phyloP scores from a whole-genome alignment of 2,329 filamentous ascomycete genomes.

The Fusarium coicis region DNA sequence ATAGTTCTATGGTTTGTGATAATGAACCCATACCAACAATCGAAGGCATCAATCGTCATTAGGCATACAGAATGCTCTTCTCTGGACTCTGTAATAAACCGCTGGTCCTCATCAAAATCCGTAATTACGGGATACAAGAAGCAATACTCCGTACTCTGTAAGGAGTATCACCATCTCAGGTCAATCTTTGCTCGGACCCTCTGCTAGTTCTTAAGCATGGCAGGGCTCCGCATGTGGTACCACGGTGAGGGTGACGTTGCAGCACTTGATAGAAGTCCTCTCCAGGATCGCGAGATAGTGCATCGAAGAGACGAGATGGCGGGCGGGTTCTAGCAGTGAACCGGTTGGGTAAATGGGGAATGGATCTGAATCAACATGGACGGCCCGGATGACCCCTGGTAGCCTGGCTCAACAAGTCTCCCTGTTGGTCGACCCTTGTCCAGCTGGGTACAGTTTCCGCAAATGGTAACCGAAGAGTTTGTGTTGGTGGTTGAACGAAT shows the following conservation, averaged over 20 bases:
- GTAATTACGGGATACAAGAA: conserved; percentile 14
- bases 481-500: conserved; percentile 26
- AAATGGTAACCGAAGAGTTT: conserved; percentile 31
- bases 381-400: conserved; percentile 32
- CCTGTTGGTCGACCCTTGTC: conserved; percentile 27
- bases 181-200: conserved; percentile 36
- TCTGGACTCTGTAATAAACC: conserved; percentile 2
- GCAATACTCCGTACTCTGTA: not conserved
- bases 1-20: not conserved
- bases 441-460: conserved; percentile 31
- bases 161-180: not conserved
- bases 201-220: conserved; percentile 7
- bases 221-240: conserved; percentile 26
- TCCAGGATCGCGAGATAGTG: conserved; percentile 35
- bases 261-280: conserved; percentile 26
- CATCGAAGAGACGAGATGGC: conserved; percentile 31
- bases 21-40: conserved; percentile 7
- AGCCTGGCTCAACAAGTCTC: conserved; percentile 13
- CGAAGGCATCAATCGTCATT: not conserved
- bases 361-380: conserved; percentile 43
- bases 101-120: not conserved
- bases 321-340: conserved; percentile 14
- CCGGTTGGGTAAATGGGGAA: conserved; percentile 27
- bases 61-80: not conserved
- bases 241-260: conserved; percentile 27